Percentiles rank a stretch among this genome's conserved stretches.
phyloP scores from a whole-genome alignment of 305 asterid species.

The Solanum chacoense region DNA sequence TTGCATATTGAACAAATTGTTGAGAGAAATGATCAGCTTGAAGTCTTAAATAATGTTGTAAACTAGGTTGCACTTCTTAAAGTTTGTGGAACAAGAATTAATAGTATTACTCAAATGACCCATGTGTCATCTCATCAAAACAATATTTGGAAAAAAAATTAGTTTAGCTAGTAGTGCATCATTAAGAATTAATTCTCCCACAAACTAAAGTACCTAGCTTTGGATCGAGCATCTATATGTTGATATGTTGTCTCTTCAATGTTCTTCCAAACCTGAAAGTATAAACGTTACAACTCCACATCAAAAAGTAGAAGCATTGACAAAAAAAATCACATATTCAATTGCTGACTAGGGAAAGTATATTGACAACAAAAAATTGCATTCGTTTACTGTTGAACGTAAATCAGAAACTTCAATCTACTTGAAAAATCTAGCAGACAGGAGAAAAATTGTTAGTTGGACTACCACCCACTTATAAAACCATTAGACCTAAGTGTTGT shows the following conservation, averaged over 20 bases:
- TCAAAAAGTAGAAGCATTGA: background rate
- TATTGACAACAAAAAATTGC: background rate
- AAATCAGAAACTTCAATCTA: background rate
- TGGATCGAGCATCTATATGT: constrained; percentile 89
- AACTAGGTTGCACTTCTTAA: background rate
- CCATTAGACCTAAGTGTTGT: background rate
- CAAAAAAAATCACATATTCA: background rate
- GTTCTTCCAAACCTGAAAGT: constrained; percentile 62
- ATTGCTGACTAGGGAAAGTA: background rate
- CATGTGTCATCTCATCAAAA: background rate
- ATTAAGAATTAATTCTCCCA: background rate
- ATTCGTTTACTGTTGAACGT: background rate
- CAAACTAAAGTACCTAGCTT: constrained; percentile 53
- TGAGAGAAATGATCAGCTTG: background rate
- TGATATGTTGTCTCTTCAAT: constrained; percentile 73
- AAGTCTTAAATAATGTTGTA: background rate
- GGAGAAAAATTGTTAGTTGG: background rate
- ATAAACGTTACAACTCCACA: background rate
- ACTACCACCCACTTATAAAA: background rate
- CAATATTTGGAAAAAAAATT: background rate
- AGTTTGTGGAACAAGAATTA: background rate
- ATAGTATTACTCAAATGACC: background rate
- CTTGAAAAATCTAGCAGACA: background rate
- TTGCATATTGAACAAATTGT: background rate
- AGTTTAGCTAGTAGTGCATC: background rate